These are phyloP conservation scores for Chaetomidium leptoderma DNA, from an alignment of 495 filamentous ascomycete species.

Conservation along the genomic window DNA sequence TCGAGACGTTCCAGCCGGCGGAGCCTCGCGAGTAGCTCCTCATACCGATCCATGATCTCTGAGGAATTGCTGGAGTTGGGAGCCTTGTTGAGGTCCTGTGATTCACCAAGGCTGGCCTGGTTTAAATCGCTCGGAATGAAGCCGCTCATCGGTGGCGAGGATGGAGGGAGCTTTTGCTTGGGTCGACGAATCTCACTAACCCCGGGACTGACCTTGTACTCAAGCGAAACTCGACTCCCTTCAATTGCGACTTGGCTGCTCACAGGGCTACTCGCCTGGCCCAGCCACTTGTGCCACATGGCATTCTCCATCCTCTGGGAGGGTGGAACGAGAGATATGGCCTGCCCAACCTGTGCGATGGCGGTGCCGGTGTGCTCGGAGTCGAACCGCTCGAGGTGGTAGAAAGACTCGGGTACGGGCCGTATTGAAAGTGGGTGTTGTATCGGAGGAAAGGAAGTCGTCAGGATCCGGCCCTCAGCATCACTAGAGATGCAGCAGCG, in stretches of 20 bases:
- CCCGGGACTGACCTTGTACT: conserved; percentile 24
- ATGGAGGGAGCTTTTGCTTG: conserved; percentile 1
- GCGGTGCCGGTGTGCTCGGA: conserved; percentile 25
- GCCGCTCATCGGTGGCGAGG: background rate
- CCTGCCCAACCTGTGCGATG: conserved; percentile 24
- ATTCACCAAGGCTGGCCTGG: background rate
- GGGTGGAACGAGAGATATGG: conserved; percentile 14
- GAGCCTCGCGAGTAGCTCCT: conserved; percentile 17
- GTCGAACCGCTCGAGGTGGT: conserved; percentile 2
- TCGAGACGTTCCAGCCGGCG: conserved; percentile 15
- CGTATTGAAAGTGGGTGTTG: conserved; percentile 21
- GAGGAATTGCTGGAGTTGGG: conserved; percentile 19
- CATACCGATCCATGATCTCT: conserved; percentile 18
- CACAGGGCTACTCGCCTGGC: conserved; percentile 13
- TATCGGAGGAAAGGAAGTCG: conserved; percentile 12
- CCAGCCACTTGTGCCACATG: conserved; percentile 24
- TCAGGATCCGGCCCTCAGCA: conserved; percentile 10
- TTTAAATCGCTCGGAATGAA: background rate
- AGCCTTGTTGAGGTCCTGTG: background rate
- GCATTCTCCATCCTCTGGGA: conserved; percentile 25
- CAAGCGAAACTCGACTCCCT: conserved; percentile 13
- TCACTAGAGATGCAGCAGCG: conserved; percentile 17
- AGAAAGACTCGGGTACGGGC: conserved; percentile 4
- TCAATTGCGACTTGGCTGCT: conserved; percentile 13
- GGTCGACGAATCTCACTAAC: conserved; percentile 20